Percentiles rank a stretch among this genome's conserved stretches.
phyloP scores from a whole-genome alignment of 192 early-diverging fungal species.

The Tieghemiomyces parasiticus region DNA sequence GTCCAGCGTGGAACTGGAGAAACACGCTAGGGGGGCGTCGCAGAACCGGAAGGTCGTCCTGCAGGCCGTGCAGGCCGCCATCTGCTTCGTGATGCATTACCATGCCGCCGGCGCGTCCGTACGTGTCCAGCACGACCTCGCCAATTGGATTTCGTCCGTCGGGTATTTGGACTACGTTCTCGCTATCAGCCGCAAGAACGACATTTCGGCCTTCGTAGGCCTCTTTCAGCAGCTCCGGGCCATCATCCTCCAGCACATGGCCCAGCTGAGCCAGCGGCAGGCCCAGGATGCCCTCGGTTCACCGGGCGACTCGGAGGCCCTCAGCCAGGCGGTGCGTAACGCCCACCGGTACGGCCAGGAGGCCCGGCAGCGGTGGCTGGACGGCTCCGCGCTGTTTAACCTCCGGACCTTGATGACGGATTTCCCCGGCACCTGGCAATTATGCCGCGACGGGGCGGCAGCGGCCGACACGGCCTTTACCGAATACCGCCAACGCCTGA shows the following conservation, averaged over 20 bases:
- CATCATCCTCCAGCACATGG: conserved; percentile 4
- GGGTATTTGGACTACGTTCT: background rate
- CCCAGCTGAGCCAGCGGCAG: background rate
- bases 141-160: background rate
- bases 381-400: background rate
- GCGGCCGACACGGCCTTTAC: background rate
- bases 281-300: background rate
- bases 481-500: background rate
- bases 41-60: no score
- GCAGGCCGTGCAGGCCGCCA: background rate
- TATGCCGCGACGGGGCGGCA: background rate
- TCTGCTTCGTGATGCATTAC: background rate
- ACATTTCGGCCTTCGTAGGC: background rate
- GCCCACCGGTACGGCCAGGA: background rate
- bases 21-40: no score
- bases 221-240: background rate
- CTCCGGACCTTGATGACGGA: background rate
- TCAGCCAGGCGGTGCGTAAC: background rate
- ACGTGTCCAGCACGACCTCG: background rate
- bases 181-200: no score
- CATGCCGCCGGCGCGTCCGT: background rate
- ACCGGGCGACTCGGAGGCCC: background rate
- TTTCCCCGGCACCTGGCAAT: conserved; percentile 1
- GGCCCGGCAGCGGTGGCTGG: background rate
- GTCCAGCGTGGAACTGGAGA: background rate